Evolutionary conservation across 2,329 filamentous ascomycete genomes (phyloP).

Genomic region (Cladosporium sp.): DNA sequence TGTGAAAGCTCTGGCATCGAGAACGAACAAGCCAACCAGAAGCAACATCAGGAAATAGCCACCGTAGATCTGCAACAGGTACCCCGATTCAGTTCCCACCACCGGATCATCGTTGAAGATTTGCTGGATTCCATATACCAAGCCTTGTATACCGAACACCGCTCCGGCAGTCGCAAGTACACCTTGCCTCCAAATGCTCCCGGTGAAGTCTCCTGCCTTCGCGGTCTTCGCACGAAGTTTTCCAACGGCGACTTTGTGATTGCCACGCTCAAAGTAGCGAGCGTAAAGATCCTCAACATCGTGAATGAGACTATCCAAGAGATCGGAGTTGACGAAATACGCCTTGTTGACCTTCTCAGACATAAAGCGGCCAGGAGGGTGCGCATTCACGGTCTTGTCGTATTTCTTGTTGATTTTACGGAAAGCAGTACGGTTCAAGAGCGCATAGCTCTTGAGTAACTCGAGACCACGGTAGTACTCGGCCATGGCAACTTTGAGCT

Average conservation of each 20-base stretch:
- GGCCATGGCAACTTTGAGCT: slow-evolving; percentile 84
- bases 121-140: slow-evolving; percentile 36
- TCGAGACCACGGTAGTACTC: slow-evolving; percentile 93
- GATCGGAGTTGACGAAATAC: slow-evolving; percentile 87
- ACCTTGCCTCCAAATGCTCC: slow-evolving; percentile 57
- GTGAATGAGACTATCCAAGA: slow-evolving; percentile 74
- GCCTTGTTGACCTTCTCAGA: slow-evolving; percentile 85
- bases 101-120: slow-evolving; percentile 23
- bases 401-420: slow-evolving; percentile 99
- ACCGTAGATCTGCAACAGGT: slow-evolving; percentile 67
- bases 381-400: slow-evolving; percentile 81
- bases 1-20: slow-evolving; percentile 81
- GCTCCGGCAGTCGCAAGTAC: slow-evolving; percentile 38
- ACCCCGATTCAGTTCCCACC: slow-evolving; percentile 19
- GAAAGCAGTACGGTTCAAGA: slow-evolving; percentile 89
- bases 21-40: slow-evolving; percentile 76
- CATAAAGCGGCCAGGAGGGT: slow-evolving; percentile 76
- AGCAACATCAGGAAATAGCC: slow-evolving; percentile 85
- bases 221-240: slow-evolving; percentile 73
- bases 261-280: slow-evolving; percentile 89
- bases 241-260: slow-evolving; percentile 83
- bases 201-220: slow-evolving; percentile 56
- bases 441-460: slow-evolving; percentile 82
- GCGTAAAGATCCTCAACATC: slow-evolving; percentile 88
- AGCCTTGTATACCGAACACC: slow-evolving; percentile 41